These are phyloP conservation scores for Schizosaccharomyces octosporus DNA, from an alignment of 805 yeast species.

Conservation along the genomic window DNA sequence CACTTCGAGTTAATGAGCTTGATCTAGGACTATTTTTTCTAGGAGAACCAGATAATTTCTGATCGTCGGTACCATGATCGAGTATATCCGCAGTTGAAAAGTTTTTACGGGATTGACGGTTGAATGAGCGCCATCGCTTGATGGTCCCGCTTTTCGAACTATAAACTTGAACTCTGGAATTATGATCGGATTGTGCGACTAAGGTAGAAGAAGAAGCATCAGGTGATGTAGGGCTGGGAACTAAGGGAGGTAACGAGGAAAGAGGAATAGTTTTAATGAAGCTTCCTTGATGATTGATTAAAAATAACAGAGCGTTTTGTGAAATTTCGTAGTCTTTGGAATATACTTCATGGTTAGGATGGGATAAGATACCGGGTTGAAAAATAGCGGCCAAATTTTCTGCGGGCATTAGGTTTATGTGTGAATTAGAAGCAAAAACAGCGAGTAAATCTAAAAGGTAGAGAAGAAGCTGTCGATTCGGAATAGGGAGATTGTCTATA, in stretches of 20 bases:
- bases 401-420: conserved; percentile 70
- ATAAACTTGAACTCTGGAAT: background rate
- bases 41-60: background rate
- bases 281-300: conserved; percentile 64
- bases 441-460: conserved; percentile 71
- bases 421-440: conserved; percentile 56
- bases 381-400: conserved; percentile 84
- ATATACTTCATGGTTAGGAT: conserved; percentile 74
- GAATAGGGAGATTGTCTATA: conserved; percentile 46
- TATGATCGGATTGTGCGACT: background rate
- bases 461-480: conserved; percentile 57
- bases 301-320: conserved; percentile 63
- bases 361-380: conserved; percentile 87
- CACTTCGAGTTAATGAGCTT: background rate
- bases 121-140: background rate
- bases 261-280: conserved; percentile 13
- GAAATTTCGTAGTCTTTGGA: conserved; percentile 80
- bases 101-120: background rate
- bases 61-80: background rate
- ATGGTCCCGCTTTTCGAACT: background rate
- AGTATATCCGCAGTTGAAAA: background rate
- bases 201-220: background rate
- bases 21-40: background rate
- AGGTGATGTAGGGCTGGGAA: background rate
- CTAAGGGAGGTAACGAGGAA: background rate